Base-by-base conservation (phyloP, 2,329 filamentous ascomycete genomes). In the Macrophomina pseudophaseolina region DNA sequence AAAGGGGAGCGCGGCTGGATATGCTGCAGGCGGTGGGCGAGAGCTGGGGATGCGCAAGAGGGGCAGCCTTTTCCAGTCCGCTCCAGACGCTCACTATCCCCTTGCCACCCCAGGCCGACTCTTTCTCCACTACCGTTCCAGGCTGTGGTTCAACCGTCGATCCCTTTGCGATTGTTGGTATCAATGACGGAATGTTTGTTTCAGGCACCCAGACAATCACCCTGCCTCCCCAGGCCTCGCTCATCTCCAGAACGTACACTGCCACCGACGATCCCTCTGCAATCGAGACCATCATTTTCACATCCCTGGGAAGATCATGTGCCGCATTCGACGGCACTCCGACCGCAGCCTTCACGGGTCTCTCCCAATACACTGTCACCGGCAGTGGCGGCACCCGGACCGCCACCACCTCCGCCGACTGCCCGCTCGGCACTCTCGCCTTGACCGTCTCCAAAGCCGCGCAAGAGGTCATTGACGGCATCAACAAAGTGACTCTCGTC, bases 401-500 rank as follows among this genome's bases (percentile, higher is more conserved):
- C 5, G 14, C 44, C 14, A 54, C 18, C 16, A 58, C 46, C 35
- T 40, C 51, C 7, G 63, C 54, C 23, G 35, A 33, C 33, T 70
- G 68, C 40, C 69, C 69, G 3, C 59, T 58, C 16, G 64, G 66
- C 32, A 68, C 68, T 6, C 64, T 68, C 56, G 53, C 59, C 11
- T 60, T 64, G 3, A 40, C 52, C 12, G 46, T 69, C 12, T 30
- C 46, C n/a, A 54, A 52, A 18, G 38, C 58, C 9, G 69, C 68
- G 3, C 58, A 69, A 38, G 49, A 49, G 5, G 44, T 70, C 68
- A 70, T 70, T 66, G 56, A 69, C 54, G 64, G 56, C 33, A 67
- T 70, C 64, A 70, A 70, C 66, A 46, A 69, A 30, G 68, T 68
- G 2, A 68, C 69, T 5, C 62, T 67, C 5, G 16, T 69, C 32